Conservation (phyloP, 148 eudicot genomes). For the Silene uniflora region DNA sequence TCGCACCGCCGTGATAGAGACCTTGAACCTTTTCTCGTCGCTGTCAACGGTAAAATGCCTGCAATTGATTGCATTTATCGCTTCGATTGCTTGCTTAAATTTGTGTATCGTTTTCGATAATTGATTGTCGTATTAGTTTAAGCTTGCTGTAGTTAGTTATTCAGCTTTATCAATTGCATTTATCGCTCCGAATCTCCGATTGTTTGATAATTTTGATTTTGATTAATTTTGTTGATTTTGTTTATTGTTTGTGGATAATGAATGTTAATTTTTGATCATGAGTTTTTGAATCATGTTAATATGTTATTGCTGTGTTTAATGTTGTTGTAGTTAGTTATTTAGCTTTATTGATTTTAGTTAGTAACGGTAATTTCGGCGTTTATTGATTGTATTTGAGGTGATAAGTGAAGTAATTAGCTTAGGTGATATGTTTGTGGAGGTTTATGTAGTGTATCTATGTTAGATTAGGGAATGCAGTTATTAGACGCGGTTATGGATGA, state of each 20-base stretch:
- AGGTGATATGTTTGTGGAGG: not conserved
- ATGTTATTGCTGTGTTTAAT: too few relatives aligned
- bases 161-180: too few relatives aligned
- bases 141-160: too few relatives aligned
- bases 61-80: not conserved
- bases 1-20: constrained; percentile 41
- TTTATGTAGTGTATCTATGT: not conserved
- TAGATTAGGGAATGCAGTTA: not conserved
- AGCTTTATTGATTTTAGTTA: not conserved
- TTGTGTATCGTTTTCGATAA: not conserved
- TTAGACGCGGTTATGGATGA: not conserved
- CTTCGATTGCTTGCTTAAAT: not conserved
- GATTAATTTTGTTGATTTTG: too few relatives aligned
- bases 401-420: not conserved
- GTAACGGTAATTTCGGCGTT: not conserved
- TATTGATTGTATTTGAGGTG: not conserved
- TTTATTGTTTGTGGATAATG: too few relatives aligned
- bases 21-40: constrained; percentile 36
- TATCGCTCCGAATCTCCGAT: too few relatives aligned
- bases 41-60: constrained; percentile 32
- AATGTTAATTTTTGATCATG: not conserved
- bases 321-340: not conserved
- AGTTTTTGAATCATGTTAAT: not conserved
- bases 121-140: not conserved
- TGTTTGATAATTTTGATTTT: too few relatives aligned